These are phyloP conservation scores for Centaurea solstitialis DNA, from an alignment of 129 eudicot species.

Conservation along the genomic window DNA sequence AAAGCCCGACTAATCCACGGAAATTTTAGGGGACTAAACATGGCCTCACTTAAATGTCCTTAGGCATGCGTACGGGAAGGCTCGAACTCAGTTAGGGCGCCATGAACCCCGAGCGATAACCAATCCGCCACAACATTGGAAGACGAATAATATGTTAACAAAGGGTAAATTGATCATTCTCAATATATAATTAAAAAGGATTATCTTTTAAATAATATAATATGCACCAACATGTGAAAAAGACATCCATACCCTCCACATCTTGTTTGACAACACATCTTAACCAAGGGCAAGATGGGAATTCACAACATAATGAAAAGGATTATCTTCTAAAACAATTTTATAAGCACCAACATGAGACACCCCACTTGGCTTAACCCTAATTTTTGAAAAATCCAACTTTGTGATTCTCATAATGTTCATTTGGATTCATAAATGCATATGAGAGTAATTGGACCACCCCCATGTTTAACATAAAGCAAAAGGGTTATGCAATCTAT, in stretches of 20 bases:
- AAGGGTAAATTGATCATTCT: conserved; percentile 8
- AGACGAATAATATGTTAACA: background rate
- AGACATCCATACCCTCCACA: conserved; percentile 11
- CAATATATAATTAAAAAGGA: background rate
- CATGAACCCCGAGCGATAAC: too few relatives aligned
- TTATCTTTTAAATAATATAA: conserved; percentile 17
- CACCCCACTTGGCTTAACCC: conserved; percentile 50
- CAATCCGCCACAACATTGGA: too few relatives aligned
- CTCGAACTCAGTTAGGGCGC: too few relatives aligned
- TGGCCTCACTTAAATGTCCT: too few relatives aligned
- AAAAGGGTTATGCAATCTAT: conserved; percentile 24
- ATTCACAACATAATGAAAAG: background rate
- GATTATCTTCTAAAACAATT: conserved; percentile 17
- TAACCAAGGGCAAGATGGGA: conserved; percentile 16
- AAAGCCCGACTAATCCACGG: too few relatives aligned
- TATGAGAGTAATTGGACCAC: conserved; percentile 30
- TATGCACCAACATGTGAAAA: conserved; percentile 28
- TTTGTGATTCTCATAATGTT: conserved; percentile 35
- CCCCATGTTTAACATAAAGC: conserved; percentile 29
- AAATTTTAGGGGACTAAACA: too few relatives aligned
- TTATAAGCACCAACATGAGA: conserved; percentile 37
- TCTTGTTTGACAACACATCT: conserved; percentile 10
- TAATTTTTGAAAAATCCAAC: conserved; percentile 11
- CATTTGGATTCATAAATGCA: conserved; percentile 33
- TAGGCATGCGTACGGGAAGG: too few relatives aligned